Percentiles rank a stretch among this genome's conserved stretches.
phyloP scores from a whole-genome alignment of 2,329 filamentous ascomycete species.

The Cercospora zeae-maydis region DNA sequence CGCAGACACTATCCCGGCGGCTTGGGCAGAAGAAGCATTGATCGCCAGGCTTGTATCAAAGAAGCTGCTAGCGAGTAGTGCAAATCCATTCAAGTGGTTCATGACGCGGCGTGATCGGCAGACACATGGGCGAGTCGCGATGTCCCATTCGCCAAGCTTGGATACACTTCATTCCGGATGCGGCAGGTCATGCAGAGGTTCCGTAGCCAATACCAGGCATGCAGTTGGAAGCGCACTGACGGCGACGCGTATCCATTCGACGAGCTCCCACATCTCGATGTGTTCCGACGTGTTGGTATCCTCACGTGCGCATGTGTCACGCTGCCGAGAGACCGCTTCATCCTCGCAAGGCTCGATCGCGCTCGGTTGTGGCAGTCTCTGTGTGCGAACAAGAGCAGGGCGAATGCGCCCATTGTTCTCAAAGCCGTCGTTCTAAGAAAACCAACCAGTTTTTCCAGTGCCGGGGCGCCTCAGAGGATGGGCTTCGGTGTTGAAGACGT shows the following conservation, averaged over 20 bases:
- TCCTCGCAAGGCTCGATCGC: no score
- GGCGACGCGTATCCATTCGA: background rate
- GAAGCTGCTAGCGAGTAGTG: background rate
- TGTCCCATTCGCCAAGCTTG: conserved; percentile 16
- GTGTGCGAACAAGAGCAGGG: no score
- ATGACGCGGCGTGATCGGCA: conserved; percentile 17
- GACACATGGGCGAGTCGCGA: conserved; percentile 9
- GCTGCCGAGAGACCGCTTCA: no score
- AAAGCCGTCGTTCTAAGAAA: no score
- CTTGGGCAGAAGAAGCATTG: conserved; percentile 12
- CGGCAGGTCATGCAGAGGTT: conserved; percentile 1
- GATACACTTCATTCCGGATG: background rate
- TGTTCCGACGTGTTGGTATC: no score
- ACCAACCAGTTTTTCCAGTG: conserved; percentile 4
- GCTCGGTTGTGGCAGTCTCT: no score
- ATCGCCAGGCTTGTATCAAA: conserved; percentile 11
- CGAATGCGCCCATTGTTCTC: no score
- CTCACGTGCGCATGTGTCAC: no score
- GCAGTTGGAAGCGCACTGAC: background rate
- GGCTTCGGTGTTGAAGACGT: conserved; percentile 47
- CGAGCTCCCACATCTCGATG: background rate
- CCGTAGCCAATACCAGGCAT: background rate
- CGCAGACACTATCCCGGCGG: background rate
- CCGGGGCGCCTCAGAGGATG: conserved; percentile 38
- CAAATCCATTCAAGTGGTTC: conserved; percentile 11